Evolutionary conservation across 805 yeast species (phyloP), one percentile per base, ranked within the genome.

Genomic region (Ogataea minuta): DNA sequence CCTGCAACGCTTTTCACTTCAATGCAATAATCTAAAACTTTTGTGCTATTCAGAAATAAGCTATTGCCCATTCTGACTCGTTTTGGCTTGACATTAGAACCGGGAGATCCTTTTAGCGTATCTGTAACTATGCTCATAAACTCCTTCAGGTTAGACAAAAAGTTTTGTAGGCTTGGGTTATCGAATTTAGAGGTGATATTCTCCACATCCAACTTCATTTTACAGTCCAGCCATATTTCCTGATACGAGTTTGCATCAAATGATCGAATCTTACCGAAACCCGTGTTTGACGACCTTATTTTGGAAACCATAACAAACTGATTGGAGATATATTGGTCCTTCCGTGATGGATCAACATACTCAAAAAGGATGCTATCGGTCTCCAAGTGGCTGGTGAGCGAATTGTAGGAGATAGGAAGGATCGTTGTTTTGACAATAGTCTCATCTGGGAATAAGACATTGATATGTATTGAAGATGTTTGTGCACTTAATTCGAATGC

Each of bases 331-430:
- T 45, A 41, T 4, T 31, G 13, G 7, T 44, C 41, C 3, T 23
- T 13, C 6, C 28, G 9, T 6, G 17, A 9, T 10, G 25, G 28
- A 15, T 44, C 32, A 11, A 33, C 2, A 26, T 44, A 44, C 13
- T 48, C 57, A 2, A 68, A 13, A 2, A 58, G 24, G 2, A 71
- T 41, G 33, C 64, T 65, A 5, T 64, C 63, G 6, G 72, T 53
- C 3, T 51, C 56, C 9, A 74, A 35, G 3, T 51, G 53, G 4
- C 63, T 60, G 4, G 56, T 54, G 1, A 50, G 35, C 8, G 72
- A 63, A 34, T 67, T 68, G 44, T 54, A 72, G 0, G 74, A 64
- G 1, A 77, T 45, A 1, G 84, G 82, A 9, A 68, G 60, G 0
- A 74, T 36, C 2, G 62, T 56, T 0, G 57, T 23, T 19, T 50